Base-by-base conservation (phyloP, 2,329 filamentous ascomycete genomes). In the Calonectria honghensis region DNA sequence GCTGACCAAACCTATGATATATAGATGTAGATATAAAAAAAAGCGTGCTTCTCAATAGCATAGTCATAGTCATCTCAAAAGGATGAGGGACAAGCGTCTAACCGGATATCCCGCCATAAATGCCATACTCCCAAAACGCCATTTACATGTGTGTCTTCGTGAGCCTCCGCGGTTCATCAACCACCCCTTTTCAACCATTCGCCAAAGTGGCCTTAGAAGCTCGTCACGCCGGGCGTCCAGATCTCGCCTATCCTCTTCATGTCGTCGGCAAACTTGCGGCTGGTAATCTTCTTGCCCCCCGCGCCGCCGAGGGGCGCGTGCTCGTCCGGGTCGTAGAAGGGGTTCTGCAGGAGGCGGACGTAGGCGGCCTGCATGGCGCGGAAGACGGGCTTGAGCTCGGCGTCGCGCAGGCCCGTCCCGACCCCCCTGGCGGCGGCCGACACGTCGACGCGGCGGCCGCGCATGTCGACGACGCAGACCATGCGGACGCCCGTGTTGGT, bases 401-500 rank as follows among this genome's bases (percentile, higher is more conserved):
- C 92, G 82, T 98, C 96, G 75, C 94, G 89, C 81, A 98, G 85
- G 0, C 95, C 95, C 24, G 94, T 87, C 18, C 91, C 90, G 24
- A 88, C 84, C 5, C 81, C 79, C 9, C 82, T 65, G 51, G 69
- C 64, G 10, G 70, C 77, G 54, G 75, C 75, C 3, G 80, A 82
- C 66, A 71, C 72, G 37, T 85, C 86, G 68, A 88, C 85, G 65
- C 90, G 87, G 29, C 94, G 89, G 1, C 96, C 96, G 79, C 96
- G 92, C 91, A 98, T 95, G 86, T 99, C 96, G 37, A 98, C 94
- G 4, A 98, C 92, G 76, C 96, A 93, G 41, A 98, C 93, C 82
- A 99, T 93, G 83, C 96, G 96, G 77, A 98, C 92, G 51, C 96
- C 96, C 32, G 97, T 98, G 85, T 98, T 98, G 72, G 97, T 98